phyloP scores from a whole-genome alignment of 768 basidiomycete genomes.

The Lactarius sanguifluus region DNA sequence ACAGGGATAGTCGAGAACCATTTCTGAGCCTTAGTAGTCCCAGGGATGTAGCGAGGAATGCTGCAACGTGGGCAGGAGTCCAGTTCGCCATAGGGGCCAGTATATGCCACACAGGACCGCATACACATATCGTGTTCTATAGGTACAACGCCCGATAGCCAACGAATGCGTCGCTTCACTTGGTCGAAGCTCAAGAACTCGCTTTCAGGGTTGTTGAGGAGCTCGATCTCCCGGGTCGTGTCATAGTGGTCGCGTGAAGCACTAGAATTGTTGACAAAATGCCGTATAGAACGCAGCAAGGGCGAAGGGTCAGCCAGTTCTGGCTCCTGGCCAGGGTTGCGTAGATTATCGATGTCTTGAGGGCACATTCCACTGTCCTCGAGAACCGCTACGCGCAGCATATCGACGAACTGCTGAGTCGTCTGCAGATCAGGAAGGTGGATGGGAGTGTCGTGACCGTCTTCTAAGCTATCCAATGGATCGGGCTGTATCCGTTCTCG shows the following conservation, averaged over 20 bases:
- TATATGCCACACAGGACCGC: not conserved
- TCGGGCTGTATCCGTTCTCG: too few relatives aligned
- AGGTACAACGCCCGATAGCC: not conserved
- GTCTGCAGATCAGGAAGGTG: not conserved
- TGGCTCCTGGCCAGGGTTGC: not conserved
- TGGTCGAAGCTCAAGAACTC: not conserved
- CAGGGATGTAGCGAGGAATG: not conserved
- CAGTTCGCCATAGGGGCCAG: not conserved
- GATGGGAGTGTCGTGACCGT: not conserved
- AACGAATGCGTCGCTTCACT: not conserved
- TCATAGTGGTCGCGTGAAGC: not conserved
- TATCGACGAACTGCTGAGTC: not conserved
- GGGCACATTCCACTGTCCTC: not conserved
- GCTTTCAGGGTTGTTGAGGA: not conserved
- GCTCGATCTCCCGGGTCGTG: not conserved
- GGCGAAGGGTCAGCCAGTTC: not conserved
- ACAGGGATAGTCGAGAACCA: not conserved
- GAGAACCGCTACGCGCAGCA: not conserved
- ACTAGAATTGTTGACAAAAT: not conserved
- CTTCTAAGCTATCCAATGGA: too few relatives aligned
- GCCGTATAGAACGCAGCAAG: not conserved
- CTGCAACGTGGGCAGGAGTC: not conserved
- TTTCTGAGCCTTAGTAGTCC: not conserved
- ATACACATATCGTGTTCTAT: not conserved
- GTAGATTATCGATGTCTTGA: not conserved